A percentile compares a stretch with the other conserved stretches of the same genome.
Conservation (phyloP, 2,329 filamentous ascomycete species). For the Ophiostoma sp. region DNA sequence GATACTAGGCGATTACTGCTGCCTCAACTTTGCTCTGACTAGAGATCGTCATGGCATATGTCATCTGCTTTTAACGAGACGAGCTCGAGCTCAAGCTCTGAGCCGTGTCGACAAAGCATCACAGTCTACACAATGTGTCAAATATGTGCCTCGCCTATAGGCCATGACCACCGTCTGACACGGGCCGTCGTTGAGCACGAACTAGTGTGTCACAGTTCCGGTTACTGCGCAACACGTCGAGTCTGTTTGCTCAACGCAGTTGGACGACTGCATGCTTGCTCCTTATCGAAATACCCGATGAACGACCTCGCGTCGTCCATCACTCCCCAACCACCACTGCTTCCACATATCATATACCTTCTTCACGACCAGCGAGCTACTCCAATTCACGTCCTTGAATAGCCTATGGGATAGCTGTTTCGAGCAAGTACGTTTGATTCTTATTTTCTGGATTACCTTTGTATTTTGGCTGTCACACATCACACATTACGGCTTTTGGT, state of each 20-base stretch:
- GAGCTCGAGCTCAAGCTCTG: not conserved
- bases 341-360: not conserved
- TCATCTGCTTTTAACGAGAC: not conserved
- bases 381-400: not conserved
- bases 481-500: not conserved
- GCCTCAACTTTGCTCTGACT: not conserved
- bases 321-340: not conserved
- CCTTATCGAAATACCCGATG: not conserved
- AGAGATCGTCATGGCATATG: not conserved
- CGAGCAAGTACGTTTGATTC: not conserved
- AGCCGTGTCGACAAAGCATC: not conserved
- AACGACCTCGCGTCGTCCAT: not conserved
- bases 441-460: too few species aligned
- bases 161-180: not conserved
- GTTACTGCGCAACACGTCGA: not conserved
- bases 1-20: not conserved
- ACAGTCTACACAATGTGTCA: not conserved
- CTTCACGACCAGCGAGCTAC: constrained; percentile 1
- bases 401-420: not conserved
- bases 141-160: not conserved
- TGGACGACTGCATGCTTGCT: not conserved
- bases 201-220: not conserved
- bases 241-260: not conserved
- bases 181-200: not conserved
- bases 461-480: not conserved